Base-by-base conservation (phyloP, 768 basidiomycete genomes). In the Lyophyllum decastes region DNA sequence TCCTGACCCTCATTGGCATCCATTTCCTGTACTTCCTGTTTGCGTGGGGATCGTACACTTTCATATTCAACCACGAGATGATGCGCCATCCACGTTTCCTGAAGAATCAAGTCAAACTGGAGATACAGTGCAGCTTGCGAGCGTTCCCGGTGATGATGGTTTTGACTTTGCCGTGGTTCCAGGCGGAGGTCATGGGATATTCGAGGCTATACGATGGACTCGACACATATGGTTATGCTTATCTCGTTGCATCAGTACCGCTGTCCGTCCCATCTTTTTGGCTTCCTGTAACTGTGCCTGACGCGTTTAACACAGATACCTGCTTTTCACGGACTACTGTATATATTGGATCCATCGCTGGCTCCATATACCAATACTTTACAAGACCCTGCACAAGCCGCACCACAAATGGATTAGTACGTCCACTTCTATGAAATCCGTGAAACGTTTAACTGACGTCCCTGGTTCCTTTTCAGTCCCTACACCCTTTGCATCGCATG, bases 361-460 rank as follows among this genome's bases (percentile, higher is more conserved):
- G 74, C 78, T 96, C 54, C 97, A 99, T 69, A 77, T 89, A 57
- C 96, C 96, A 1, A 54, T 79, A 38, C 64, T 97, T 57, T 99
- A 99, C 81, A 98, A 96, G 71, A 75, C 80, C 55, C 66, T 99
- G 46, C 97, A 99, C 74, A 99, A 99, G 73, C 95, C 96, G 1
- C 97, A 99, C 71, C 97, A 99, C 82, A 95, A 92, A 74, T 99
- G 97, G 97, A 79, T 98, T 61, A 86, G 95, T 96, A 72, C 55
- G 94, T 85, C 30, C 41, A 54, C 33, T 25, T 9, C 63, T 12
- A 26, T 44, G 48, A 25, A 38, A 4, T 17, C 33, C 27, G 26
- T n/a, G 55, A 8, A n/a, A 33, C 34, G 40, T 49, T 47, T 6
- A 52, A 27, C 41, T 34, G 17, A 25, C 47, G 52, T 34, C 52